Conservation (phyloP, 1,284 basidiomycete species). For the Puccinia horiana region DNA sequence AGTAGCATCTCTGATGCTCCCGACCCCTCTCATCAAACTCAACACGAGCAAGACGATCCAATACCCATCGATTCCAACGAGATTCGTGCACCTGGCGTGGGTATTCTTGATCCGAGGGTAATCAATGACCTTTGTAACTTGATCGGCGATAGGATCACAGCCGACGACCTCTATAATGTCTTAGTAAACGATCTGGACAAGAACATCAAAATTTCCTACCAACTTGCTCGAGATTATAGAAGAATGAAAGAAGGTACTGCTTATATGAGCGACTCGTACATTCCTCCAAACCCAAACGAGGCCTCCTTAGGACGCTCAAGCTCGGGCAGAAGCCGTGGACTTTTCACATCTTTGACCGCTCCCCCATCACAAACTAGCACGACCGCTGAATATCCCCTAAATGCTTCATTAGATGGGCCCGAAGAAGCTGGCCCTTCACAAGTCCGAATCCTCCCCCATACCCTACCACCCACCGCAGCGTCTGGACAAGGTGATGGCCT, state of each 20-base stretch:
- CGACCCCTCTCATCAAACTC: slow-evolving; percentile 1
- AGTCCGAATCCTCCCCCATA: slow-evolving; percentile 43
- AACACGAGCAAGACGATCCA: slow-evolving; percentile 34
- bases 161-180: slow-evolving; percentile 34
- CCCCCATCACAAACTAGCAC: slow-evolving; percentile 4
- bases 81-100: slow-evolving; percentile 30
- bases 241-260: slow-evolving; percentile 48
- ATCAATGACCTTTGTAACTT: slow-evolving; percentile 37
- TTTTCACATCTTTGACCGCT: slow-evolving; percentile 29
- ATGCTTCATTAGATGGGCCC: slow-evolving; percentile 23
- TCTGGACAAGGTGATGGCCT: slow-evolving; percentile 9
- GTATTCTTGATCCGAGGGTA: slow-evolving; percentile 33
- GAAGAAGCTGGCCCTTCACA: slow-evolving; percentile 31
- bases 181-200: slow-evolving; percentile 37
- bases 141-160: slow-evolving; percentile 35
- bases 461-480: neutral
- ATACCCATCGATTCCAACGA: slow-evolving; percentile 34
- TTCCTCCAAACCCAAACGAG: neutral
- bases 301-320: slow-evolving; percentile 17
- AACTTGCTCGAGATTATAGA: slow-evolving; percentile 49
- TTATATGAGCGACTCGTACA: slow-evolving; percentile 17
- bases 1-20: slow-evolving; percentile 32
- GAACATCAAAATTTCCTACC: slow-evolving; percentile 45
- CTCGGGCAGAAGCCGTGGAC: slow-evolving; percentile 19
- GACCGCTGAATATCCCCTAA: neutral